Percentiles rank a stretch among this genome's conserved stretches.
Evolutionary conservation across 805 yeast genomes (phyloP).

Genomic region (Metschnikowia continentalis): DNA sequence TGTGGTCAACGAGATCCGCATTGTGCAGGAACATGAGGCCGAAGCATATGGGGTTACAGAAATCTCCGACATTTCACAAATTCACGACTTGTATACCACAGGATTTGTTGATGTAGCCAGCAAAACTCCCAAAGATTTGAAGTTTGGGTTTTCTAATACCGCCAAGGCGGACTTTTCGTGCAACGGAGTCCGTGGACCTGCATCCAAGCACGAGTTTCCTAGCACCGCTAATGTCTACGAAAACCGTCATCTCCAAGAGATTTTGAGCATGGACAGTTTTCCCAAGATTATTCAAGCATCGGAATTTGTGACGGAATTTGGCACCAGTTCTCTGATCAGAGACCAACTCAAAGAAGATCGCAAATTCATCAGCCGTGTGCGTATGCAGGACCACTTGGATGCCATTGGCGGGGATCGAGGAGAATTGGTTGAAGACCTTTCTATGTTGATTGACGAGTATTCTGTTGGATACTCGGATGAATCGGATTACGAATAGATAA

Average conservation of each 20-base stretch:
- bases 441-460: conserved; percentile 42
- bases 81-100: neutral
- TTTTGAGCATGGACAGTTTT: conserved; percentile 25
- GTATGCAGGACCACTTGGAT: conserved; percentile 19
- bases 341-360: conserved; percentile 27
- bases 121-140: neutral
- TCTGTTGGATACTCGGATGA: conserved; percentile 45
- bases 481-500: conserved; percentile 8
- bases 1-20: conserved; percentile 39
- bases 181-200: neutral
- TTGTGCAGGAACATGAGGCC: conserved; percentile 4
- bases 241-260: conserved; percentile 18
- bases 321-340: conserved; percentile 21
- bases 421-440: conserved; percentile 48
- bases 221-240: conserved; percentile 3
- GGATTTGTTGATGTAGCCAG: neutral
- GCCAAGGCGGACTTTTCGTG: neutral
- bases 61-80: neutral
- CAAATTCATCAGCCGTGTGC: conserved; percentile 12
- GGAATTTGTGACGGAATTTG: conserved; percentile 20
- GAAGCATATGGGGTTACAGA: too few relatives aligned
- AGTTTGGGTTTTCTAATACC: neutral
- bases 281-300: conserved; percentile 20
- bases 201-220: neutral
- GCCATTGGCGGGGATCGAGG: conserved; percentile 46